Percentiles rank a stretch among this genome's conserved stretches.
phyloP scores from a whole-genome alignment of 2,329 filamentous ascomycete species.

The Exophiala lecanii-corni region DNA sequence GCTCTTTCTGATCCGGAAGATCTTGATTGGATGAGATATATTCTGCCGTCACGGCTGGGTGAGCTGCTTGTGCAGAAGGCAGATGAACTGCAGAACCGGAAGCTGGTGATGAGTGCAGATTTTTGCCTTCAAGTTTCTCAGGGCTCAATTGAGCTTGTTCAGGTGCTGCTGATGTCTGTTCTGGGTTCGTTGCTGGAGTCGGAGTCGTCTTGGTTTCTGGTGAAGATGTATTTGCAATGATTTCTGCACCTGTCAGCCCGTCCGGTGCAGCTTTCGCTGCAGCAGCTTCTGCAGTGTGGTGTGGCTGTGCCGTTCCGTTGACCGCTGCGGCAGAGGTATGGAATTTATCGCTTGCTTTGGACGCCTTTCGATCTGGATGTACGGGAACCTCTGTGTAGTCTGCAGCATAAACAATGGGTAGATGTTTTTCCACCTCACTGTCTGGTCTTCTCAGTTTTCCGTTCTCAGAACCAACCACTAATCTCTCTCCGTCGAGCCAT shows the following conservation, averaged over 20 bases:
- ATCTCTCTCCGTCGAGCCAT: slow-evolving; percentile 25
- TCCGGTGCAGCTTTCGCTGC: slow-evolving; percentile 5
- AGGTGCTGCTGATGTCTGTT: not conserved
- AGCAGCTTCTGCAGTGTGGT: slow-evolving; percentile 18
- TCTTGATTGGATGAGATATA: slow-evolving; percentile 8
- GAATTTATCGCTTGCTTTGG: slow-evolving; percentile 4
- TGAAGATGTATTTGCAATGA: slow-evolving; percentile 10
- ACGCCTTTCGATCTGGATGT: slow-evolving; percentile 19
- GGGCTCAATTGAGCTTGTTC: not conserved
- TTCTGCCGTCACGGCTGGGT: slow-evolving; percentile 10
- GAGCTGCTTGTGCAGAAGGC: slow-evolving; percentile 7
- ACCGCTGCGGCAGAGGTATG: not conserved
- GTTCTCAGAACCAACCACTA: slow-evolving; percentile 26
- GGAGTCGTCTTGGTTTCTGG: not conserved
- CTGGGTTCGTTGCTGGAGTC: not conserved
- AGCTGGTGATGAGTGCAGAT: slow-evolving; percentile 1
- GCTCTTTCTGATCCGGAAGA: not conserved
- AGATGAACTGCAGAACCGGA: slow-evolving; percentile 7
- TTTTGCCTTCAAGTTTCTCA: not conserved
- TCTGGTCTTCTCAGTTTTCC: slow-evolving; percentile 22
- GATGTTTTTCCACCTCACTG: slow-evolving; percentile 20
- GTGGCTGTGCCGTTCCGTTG: slow-evolving; percentile 13
- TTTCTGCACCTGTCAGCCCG: slow-evolving; percentile 11
- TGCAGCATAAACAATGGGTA: slow-evolving; percentile 24
- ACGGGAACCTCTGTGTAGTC: slow-evolving; percentile 25